Conservation (phyloP, 495 filamentous ascomycete genomes). For the Antarctomyces pellizariae region DNA sequence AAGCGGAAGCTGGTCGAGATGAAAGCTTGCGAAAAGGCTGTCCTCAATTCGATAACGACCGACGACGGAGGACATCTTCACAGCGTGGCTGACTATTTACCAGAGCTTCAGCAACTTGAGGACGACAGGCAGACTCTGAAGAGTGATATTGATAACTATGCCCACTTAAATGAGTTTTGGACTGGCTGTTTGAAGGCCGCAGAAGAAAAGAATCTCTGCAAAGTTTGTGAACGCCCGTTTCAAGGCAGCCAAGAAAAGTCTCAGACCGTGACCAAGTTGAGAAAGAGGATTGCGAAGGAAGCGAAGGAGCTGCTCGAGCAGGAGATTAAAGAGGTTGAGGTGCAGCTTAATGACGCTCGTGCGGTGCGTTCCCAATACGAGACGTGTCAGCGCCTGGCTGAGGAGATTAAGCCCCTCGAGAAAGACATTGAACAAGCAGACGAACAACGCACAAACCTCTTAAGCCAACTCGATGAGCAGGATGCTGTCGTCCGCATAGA, state of each 20-base stretch:
- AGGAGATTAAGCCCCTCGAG: constrained; percentile 47
- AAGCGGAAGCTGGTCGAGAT: constrained; percentile 40
- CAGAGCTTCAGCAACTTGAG: constrained; percentile 25
- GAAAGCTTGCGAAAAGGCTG: constrained; percentile 26
- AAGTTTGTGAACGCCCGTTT: constrained; percentile 44
- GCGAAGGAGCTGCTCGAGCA: constrained; percentile 27
- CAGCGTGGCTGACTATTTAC: constrained; percentile 18
- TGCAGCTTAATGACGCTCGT: constrained; percentile 30
- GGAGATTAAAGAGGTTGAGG: constrained; percentile 25
- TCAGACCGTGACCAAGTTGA: constrained; percentile 34
- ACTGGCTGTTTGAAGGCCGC: constrained; percentile 30
- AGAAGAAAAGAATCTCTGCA: constrained; percentile 38
- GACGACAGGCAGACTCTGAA: constrained; percentile 33
- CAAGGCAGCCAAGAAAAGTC: constrained; percentile 30
- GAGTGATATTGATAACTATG: constrained; percentile 36
- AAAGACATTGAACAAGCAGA: constrained; percentile 32
- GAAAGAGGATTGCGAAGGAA: constrained; percentile 30
- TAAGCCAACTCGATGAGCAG: constrained; percentile 45
- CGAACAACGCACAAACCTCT: constrained; percentile 29
- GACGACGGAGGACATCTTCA: constrained; percentile 8
- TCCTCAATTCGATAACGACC: constrained; percentile 18
- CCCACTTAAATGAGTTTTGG: constrained; percentile 39
- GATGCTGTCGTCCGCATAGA: constrained; percentile 43
- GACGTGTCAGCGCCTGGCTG: constrained; percentile 39
- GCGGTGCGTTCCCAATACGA: constrained; percentile 44